Evolutionary conservation across 305 asterid species (phyloP), one percentile per base, ranked within the genome.

Genomic region (Coffea humblotiana): DNA sequence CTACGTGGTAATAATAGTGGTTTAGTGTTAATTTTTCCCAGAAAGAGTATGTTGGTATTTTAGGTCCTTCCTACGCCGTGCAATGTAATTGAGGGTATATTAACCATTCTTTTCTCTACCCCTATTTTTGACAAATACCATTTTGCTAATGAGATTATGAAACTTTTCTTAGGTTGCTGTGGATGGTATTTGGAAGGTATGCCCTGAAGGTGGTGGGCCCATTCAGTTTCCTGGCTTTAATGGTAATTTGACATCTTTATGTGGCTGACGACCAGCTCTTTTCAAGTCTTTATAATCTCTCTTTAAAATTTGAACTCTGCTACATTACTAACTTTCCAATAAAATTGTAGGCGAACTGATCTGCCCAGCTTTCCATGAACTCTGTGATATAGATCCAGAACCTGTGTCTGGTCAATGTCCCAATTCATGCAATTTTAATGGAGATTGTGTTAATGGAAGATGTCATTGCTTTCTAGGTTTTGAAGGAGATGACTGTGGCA

Each of bases 341-440:
- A 9, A n/a, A 75, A 84, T 74, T 85, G 61, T 80, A 96, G 99
- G 99, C 77, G 98, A 92, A 49, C 84, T 96, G 78, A 84, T 89
- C 83, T 96, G 99, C 90, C 98, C 99, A 29, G 97, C 97, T 61
- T 93, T 91, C 91, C 92, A 88, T 74, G 99, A 96, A 83, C 92
- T 96, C 78, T 96, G 99, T 86, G 83, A 85, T 40, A 80, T 85
- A 43, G 90, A 88, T n/a, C 94, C 95, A 32, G 89, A 86, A 72
- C 91, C 91, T 1, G 68, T 85, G 47, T 88, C 96, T 78, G 93
- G 94, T 79, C 97, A 82, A 81, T 96, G 99, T 76, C 98, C 93
- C 79, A 89, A 77, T 80, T 87, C 98, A 70, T 96, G 99, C 86
- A 82, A 84, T 85, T 94, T 89, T 78, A 94, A 93, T 48, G 99